Conservation (phyloP, 2,329 filamentous ascomycete species). For the Phyllosticta citrichinensis region DNA sequence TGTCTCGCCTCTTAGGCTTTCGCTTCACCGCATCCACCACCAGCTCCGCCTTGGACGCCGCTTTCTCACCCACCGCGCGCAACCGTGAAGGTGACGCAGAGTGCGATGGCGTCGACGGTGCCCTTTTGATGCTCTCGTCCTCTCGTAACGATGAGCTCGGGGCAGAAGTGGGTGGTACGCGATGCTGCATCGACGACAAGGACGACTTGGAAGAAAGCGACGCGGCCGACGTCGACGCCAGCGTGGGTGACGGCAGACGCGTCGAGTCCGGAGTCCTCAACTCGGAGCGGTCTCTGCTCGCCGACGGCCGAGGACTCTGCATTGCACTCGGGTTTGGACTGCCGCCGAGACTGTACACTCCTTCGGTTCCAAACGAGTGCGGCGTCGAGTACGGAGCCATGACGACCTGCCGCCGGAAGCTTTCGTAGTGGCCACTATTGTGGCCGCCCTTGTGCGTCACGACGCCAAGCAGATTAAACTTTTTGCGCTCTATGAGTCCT, state of each 20-base stretch:
- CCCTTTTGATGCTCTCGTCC: background rate
- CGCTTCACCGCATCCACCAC: conserved; percentile 41
- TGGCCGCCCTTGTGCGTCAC: conserved; percentile 95
- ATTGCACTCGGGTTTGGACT: conserved; percentile 38
- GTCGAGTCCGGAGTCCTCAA: background rate
- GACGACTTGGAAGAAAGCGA: conserved; percentile 7
- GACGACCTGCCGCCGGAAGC: conserved; percentile 77
- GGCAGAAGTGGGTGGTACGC: background rate
- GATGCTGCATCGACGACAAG: conserved; percentile 5
- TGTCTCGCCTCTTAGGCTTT: conserved; percentile 49
- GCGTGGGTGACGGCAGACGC: background rate
- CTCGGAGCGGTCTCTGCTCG: conserved; percentile 20
- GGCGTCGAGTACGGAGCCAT: conserved; percentile 74
- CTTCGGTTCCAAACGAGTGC: conserved; percentile 65
- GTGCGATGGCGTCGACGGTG: conserved; percentile 18
- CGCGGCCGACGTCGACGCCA: background rate
- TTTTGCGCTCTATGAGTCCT: conserved; percentile 63
- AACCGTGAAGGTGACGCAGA: conserved; percentile 7
- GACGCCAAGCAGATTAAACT: conserved; percentile 75
- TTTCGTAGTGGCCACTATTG: conserved; percentile 94
- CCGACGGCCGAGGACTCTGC: conserved; percentile 16
- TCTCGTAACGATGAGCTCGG: background rate
- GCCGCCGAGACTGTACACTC: conserved; percentile 51
- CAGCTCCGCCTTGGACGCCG: conserved; percentile 22
- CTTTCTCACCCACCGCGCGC: conserved; percentile 6